phyloP scores from a whole-genome alignment of 169 alveolate species.

The Babesia bigemina region DNA sequence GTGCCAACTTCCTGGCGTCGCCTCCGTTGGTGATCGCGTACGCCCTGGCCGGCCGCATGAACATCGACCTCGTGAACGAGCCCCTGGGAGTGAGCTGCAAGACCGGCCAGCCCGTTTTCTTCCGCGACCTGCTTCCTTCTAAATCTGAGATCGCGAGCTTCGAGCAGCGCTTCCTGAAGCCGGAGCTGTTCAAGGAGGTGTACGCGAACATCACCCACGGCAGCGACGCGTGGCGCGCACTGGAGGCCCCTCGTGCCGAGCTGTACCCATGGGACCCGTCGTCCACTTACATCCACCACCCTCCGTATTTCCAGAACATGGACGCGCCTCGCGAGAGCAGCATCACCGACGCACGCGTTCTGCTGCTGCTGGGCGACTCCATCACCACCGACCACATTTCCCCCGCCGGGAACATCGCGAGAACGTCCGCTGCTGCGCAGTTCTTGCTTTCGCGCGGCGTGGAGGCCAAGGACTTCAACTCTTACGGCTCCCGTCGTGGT shows the following conservation, averaged over 20 bases:
- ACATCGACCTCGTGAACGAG: conserved; percentile 89
- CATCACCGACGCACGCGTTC: conserved; percentile 73
- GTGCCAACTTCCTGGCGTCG: conserved; percentile 96
- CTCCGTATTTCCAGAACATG: conserved; percentile 91
- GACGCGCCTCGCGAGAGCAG: conserved; percentile 51
- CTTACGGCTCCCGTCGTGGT: conserved; percentile 97
- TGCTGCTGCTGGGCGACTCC: conserved; percentile 90
- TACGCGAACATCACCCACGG: conserved; percentile 89
- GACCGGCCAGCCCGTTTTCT: conserved; percentile 88
- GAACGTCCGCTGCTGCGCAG: conserved; percentile 92
- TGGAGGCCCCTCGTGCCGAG: conserved; percentile 86
- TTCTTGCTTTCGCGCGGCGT: conserved; percentile 86
- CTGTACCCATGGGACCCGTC: conserved; percentile 90
- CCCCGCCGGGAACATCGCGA: conserved; percentile 97
- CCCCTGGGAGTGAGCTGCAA: conserved; percentile 85
- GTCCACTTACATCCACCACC: conserved; percentile 93
- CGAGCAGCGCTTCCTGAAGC: conserved; percentile 82
- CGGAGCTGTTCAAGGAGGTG: conserved; percentile 91
- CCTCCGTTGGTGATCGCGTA: conserved; percentile 96
- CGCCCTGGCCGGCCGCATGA: conserved; percentile 93
- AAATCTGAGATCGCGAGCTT: conserved; percentile 82
- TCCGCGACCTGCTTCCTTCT: conserved; percentile 92
- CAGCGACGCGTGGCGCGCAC: conserved; percentile 90
- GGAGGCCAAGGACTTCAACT: conserved; percentile 88
- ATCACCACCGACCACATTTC: conserved; percentile 97